These are phyloP conservation scores for Verticillium isaacii DNA, from an alignment of 2,329 filamentous ascomycete genomes.

Conservation along the genomic window DNA sequence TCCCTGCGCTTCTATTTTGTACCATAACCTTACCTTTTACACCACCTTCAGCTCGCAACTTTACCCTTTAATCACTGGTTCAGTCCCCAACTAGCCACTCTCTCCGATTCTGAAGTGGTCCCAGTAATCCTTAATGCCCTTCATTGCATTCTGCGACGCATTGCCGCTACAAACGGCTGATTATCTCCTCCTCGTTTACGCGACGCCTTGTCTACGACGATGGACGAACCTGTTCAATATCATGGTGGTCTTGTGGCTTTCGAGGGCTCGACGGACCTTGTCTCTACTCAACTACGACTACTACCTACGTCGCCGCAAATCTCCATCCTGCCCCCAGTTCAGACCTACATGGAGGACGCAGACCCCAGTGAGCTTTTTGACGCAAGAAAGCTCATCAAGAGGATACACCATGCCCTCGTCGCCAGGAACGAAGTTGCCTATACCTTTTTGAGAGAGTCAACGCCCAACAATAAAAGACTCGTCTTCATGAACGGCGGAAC, in stretches of 20 bases:
- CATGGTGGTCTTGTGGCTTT: conserved; percentile 54
- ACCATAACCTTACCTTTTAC: too few relatives aligned
- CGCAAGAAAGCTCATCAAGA: conserved; percentile 33
- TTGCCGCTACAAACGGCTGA: background rate
- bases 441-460: conserved; percentile 44
- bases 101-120: too few relatives aligned
- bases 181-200: background rate
- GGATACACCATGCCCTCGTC: conserved; percentile 44
- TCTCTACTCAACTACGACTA: conserved; percentile 55
- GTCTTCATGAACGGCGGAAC: conserved; percentile 59
- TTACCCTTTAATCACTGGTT: too few relatives aligned
- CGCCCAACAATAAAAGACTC: conserved; percentile 42
- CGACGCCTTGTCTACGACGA: background rate
- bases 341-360: conserved; percentile 36
- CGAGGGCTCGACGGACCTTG: conserved; percentile 49
- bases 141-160: background rate
- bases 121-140: too few relatives aligned
- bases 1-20: too few relatives aligned
- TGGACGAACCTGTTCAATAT: conserved; percentile 15
- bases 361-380: conserved; percentile 21
- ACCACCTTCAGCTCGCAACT: too few relatives aligned
- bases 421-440: conserved; percentile 43
- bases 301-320: conserved; percentile 56
- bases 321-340: conserved; percentile 49
- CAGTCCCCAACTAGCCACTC: too few relatives aligned